A percentile compares a stretch with the other conserved stretches of the same genome.
Conservation (phyloP, 345 rosid genomes). For the Eucalyptus sp. region DNA sequence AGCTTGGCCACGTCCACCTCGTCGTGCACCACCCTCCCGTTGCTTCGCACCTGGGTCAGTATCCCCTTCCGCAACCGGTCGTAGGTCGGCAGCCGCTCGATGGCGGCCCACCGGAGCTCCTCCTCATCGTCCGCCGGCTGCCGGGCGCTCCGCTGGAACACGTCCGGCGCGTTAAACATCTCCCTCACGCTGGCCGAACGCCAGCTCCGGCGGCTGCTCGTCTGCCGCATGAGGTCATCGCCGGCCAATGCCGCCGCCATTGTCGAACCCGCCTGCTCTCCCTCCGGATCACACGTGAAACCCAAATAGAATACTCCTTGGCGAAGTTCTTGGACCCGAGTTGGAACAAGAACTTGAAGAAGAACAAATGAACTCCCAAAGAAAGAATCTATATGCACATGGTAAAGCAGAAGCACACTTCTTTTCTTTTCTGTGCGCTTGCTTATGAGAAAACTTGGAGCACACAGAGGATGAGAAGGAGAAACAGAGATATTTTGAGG, state of each 20-base stretch:
- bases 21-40: constrained; percentile 4
- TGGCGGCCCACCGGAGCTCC: constrained; percentile 20
- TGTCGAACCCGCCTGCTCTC: not conserved
- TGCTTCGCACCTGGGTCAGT: constrained; percentile 7
- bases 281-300: not conserved
- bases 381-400: not conserved
- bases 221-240: constrained; percentile 10
- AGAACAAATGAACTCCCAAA: not conserved
- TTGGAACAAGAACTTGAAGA: not conserved
- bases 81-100: constrained; percentile 24
- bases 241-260: constrained; percentile 1
- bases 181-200: constrained; percentile 8
- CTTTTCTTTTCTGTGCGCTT: not conserved
- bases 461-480: not conserved
- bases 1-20: constrained; percentile 20
- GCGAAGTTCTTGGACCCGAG: not conserved
- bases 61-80: constrained; percentile 18
- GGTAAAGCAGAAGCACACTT: not conserved
- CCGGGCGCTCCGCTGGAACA: constrained; percentile 11
- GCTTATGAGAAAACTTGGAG: not conserved
- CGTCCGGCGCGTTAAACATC: constrained; percentile 12
- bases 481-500: not conserved
- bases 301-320: not conserved
- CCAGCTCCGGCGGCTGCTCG: constrained; percentile 12
- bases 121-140: constrained; percentile 6